Evolutionary conservation across 345 rosid genomes (phyloP).

Genomic region (Hevea brasiliensis): DNA sequence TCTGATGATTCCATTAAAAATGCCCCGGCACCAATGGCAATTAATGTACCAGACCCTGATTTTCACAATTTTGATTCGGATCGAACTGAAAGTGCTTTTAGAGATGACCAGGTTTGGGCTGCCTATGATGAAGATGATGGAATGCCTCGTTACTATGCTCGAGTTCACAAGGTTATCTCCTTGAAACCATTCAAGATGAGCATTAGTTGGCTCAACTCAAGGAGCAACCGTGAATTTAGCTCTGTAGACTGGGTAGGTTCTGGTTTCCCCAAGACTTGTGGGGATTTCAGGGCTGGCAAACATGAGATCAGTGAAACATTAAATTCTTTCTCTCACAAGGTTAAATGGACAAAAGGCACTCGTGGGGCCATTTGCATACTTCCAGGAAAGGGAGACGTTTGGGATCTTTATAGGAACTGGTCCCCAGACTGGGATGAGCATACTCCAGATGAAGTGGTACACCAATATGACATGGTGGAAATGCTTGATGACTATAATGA

Average conservation of each 20-base stretch:
- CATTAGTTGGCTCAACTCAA: conserved; percentile 92
- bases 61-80: conserved; percentile 86
- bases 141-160: conserved; percentile 96
- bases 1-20: conserved; percentile 24
- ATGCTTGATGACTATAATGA: conserved; percentile 70
- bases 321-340: conserved; percentile 83
- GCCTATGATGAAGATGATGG: conserved; percentile 92
- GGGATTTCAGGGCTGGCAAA: conserved; percentile 70
- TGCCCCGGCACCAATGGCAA: conserved; percentile 32
- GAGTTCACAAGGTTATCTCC: conserved; percentile 81
- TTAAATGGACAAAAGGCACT: conserved; percentile 64
- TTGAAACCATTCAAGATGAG: conserved; percentile 73
- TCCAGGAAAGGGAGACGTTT: conserved; percentile 80
- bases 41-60: conserved; percentile 87
- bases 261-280: conserved; percentile 85
- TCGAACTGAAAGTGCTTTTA: conserved; percentile 69
- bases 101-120: conserved; percentile 91
- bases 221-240: conserved; percentile 63
- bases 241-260: conserved; percentile 68
- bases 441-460: conserved; percentile 65
- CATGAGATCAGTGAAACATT: conserved; percentile 51
- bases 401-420: conserved; percentile 95
- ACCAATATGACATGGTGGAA: conserved; percentile 88
- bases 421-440: conserved; percentile 69
- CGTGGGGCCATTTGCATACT: conserved; percentile 65